Base-by-base conservation (phyloP, 225 moss, liverwort and hornwort species). In the Pseudisothecium myosuroides region DNA sequence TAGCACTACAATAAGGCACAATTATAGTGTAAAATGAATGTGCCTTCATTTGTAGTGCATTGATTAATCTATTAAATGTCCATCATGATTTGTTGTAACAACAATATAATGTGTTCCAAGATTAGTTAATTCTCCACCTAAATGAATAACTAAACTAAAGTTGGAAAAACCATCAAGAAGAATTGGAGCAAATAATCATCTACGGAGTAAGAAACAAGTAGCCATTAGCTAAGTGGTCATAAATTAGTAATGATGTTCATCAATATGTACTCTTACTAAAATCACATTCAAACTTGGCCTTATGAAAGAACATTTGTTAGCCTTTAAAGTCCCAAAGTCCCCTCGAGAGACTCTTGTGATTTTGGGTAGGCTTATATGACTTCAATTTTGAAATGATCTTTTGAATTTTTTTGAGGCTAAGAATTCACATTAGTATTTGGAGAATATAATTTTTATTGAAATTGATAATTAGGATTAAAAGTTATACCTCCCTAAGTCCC, bases 71-170 rank as follows among this genome's bases (percentile, higher is more conserved):
- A 1, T 17, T 17, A n/a, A 26, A 4, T n/a, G n/a, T 16, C 2
- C 78, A 78, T 56, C 1, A 26, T 54, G n/a, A 78, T 26, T 78
- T n/a, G 14, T 78, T 78, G n/a, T 26, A 56, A 78, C 7, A 16
- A 7, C 26, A 2, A 37, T 55, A n/a, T 1, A 78, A 36, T 78
- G 17, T 9, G 10, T 17, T 1, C 6, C 4, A n/a, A 0, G 37
- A 16, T 37, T 0, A 78, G 0, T 37, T 24, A 24, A 55, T 55
- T 77, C 6, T 77, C 10, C 9, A 8, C 8, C 8, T 16, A 16
- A 37, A 55, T 24, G 55, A 55, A 15, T 55, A 37, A 4, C 0
- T 0, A 0, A 78, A 23, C 22, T 24, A n/a, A n/a, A n/a, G n/a
- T n/a, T 78, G 2, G 1, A 0, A 24, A 15, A 10, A 14, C 15